phyloP scores from a whole-genome alignment of 2,329 filamentous ascomycete genomes.

The Apiospora arundinis region DNA sequence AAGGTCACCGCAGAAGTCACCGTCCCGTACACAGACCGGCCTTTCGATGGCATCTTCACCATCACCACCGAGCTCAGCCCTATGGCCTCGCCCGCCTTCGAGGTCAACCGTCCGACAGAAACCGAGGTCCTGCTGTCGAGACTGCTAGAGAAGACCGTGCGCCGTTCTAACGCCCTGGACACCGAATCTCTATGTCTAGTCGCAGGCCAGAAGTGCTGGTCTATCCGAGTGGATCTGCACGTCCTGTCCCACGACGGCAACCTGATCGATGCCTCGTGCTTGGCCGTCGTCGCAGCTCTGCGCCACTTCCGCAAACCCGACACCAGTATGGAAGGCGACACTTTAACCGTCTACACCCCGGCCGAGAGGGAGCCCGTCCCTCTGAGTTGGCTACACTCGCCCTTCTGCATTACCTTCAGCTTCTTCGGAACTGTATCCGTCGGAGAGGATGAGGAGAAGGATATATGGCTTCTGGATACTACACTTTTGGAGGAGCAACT shows the following conservation, averaged over 20 bases:
- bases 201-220: conserved; percentile 90
- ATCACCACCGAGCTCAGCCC: conserved; percentile 91
- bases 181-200: conserved; percentile 95
- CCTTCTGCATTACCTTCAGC: conserved; percentile 88
- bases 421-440: conserved; percentile 71
- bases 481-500: conserved; percentile 79
- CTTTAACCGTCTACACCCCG: conserved; percentile 81
- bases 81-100: conserved; percentile 90
- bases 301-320: conserved; percentile 93
- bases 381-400: conserved; percentile 88
- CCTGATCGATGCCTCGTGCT: conserved; percentile 83
- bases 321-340: conserved; percentile 83
- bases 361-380: conserved; percentile 90
- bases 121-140: conserved; percentile 86
- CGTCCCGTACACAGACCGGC: conserved; percentile 83
- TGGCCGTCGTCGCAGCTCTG: conserved; percentile 86
- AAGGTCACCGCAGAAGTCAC: conserved; percentile 89
- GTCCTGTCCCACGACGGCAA: conserved; percentile 91
- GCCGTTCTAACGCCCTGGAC: conserved; percentile 89
- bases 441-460: conserved; percentile 48
- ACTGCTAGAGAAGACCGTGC: conserved; percentile 91
- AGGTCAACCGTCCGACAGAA: conserved; percentile 82
- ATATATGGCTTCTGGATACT: conserved; percentile 75
- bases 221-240: conserved; percentile 88
- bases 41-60: conserved; percentile 94